phyloP scores from a whole-genome alignment of 2,329 filamentous ascomycete species.

The Hirsutella thompsonii region DNA sequence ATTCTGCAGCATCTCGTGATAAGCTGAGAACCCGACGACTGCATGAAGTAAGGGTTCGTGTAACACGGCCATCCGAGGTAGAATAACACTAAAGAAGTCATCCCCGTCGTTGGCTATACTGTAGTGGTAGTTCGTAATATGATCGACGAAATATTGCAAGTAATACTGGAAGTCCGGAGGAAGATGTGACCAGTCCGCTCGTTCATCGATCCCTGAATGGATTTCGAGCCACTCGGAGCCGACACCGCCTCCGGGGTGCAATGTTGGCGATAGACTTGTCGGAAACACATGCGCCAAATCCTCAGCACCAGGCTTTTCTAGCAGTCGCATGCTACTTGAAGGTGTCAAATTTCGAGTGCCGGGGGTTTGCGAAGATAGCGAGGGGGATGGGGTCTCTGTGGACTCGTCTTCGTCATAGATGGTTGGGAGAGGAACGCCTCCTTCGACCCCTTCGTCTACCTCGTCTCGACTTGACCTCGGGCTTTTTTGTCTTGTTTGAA shows the following conservation, averaged over 20 bases:
- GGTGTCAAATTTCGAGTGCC: conserved; percentile 23
- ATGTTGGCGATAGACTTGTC: conserved; percentile 36
- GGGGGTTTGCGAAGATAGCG: conserved; percentile 8
- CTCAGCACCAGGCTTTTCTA: conserved; percentile 36
- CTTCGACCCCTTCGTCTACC: conserved; percentile 25
- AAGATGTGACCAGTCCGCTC: conserved; percentile 42
- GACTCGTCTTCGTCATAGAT: conserved; percentile 44
- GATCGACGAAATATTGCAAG: conserved; percentile 63
- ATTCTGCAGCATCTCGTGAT: conserved; percentile 63
- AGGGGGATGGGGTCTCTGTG: conserved; percentile 14
- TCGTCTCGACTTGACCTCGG: conserved; percentile 39
- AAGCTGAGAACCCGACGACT: conserved; percentile 77
- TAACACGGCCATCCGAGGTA: conserved; percentile 59
- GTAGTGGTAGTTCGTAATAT: conserved; percentile 75
- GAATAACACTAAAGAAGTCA: conserved; percentile 59
- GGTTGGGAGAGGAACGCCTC: conserved; percentile 30
- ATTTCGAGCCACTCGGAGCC: conserved; percentile 16
- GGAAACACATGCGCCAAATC: conserved; percentile 37
- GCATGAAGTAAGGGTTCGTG: conserved; percentile 76
- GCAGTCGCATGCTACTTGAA: conserved; percentile 19
- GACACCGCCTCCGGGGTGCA: conserved; percentile 29
- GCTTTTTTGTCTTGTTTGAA: conserved; percentile 28
- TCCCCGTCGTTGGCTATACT: conserved; percentile 58
- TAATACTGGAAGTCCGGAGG: conserved; percentile 64
- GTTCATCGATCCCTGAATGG: conserved; percentile 14